A percentile compares a stretch with the other conserved stretches of the same genome.
Conservation (phyloP, 2,329 filamentous ascomycete genomes). For the Fusarium illudens region DNA sequence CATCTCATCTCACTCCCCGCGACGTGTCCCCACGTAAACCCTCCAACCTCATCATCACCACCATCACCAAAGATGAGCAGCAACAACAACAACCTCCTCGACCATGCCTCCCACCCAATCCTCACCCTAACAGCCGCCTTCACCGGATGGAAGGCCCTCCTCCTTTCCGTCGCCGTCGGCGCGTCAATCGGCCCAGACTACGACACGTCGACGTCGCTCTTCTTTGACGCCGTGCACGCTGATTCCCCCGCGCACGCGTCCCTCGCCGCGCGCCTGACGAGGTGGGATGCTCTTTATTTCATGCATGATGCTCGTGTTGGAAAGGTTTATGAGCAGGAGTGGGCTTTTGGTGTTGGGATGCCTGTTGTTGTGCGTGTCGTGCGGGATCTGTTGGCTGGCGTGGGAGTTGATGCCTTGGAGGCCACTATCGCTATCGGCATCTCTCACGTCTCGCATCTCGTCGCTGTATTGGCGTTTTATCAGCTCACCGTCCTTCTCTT, state of each 20-base stretch:
- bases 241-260: constrained; percentile 50
- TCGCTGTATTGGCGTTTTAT: constrained; percentile 78
- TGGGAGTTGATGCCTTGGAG: constrained; percentile 43
- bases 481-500: constrained; percentile 68
- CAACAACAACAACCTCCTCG: constrained; percentile 26
- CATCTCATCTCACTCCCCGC: background rate
- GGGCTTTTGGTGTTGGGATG: constrained; percentile 74
- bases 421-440: constrained; percentile 69
- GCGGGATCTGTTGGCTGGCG: constrained; percentile 14
- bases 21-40: constrained; percentile 34
- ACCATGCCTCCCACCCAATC: constrained; percentile 31
- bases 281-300: constrained; percentile 87
- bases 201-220: constrained; percentile 76
- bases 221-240: constrained; percentile 48
- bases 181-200: constrained; percentile 69
- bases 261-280: constrained; percentile 66
- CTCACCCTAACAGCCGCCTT: constrained; percentile 54
- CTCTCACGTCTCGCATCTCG: constrained; percentile 77
- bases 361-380: constrained; percentile 54
- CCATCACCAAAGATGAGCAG: background rate
- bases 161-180: constrained; percentile 67
- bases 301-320: constrained; percentile 68
- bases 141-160: constrained; percentile 70
- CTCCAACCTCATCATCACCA: constrained; percentile 3
- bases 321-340: constrained; percentile 82